phyloP scores from a whole-genome alignment of 345 rosid genomes.

The Zanthoxylum bungeanum region DNA sequence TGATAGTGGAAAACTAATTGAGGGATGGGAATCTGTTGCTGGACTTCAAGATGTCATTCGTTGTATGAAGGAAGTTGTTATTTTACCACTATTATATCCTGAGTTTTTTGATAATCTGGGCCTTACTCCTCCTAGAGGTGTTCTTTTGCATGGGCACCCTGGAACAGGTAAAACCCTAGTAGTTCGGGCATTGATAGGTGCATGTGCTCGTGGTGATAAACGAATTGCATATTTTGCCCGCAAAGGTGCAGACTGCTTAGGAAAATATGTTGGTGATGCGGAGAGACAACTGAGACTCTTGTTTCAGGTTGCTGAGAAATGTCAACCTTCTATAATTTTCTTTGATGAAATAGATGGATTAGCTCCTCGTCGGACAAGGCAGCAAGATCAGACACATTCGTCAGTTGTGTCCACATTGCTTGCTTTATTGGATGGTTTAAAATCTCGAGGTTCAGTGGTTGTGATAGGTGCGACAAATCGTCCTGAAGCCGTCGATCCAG shows the following conservation, averaged over 20 bases:
- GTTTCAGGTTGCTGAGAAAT: slow-evolving; percentile 98
- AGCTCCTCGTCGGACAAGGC: slow-evolving; percentile 87
- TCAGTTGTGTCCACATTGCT: slow-evolving; percentile 98
- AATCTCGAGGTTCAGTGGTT: slow-evolving; percentile 96
- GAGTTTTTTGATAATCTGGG: slow-evolving; percentile 90
- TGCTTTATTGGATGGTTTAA: slow-evolving; percentile 89
- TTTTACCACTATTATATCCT: slow-evolving; percentile 90
- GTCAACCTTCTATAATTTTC: slow-evolving; percentile 96
- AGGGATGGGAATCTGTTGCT: slow-evolving; percentile 99
- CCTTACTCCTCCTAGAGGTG: slow-evolving; percentile 94
- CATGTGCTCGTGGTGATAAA: slow-evolving; percentile 87
- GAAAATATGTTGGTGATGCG: slow-evolving; percentile 99
- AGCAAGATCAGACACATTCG: slow-evolving; percentile 97
- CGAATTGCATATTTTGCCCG: slow-evolving; percentile 97
- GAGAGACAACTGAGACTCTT: slow-evolving; percentile 97
- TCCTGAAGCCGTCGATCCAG: slow-evolving; percentile 98
- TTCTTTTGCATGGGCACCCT: slow-evolving; percentile 97
- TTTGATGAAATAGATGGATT: slow-evolving; percentile 98
- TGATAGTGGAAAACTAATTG: slow-evolving; percentile 52
- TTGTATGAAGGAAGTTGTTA: slow-evolving; percentile 97
- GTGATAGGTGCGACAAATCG: slow-evolving; percentile 99
- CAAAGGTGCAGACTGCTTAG: slow-evolving; percentile 98
- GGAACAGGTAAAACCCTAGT: slow-evolving; percentile 99
- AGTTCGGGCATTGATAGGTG: slow-evolving; percentile 91
- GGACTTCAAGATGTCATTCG: slow-evolving; percentile 89